Conservation (phyloP, 2,329 filamentous ascomycete species). For the Pestalotiopsis sp. region DNA sequence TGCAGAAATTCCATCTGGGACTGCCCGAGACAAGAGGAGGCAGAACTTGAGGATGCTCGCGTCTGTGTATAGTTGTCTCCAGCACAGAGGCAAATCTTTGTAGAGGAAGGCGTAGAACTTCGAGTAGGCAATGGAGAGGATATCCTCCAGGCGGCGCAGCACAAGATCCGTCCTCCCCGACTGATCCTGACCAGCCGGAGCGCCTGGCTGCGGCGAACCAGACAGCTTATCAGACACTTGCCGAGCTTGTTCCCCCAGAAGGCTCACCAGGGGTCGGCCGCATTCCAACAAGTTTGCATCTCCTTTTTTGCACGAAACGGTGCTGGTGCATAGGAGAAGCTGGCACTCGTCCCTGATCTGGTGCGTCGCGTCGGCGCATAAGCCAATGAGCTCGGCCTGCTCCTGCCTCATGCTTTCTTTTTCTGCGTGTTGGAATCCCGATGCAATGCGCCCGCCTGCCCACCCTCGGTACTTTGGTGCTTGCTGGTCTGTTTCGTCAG, state of each 20-base stretch:
- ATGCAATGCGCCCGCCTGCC: no score
- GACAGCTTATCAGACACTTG: not conserved
- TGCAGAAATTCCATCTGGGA: constrained; percentile 9
- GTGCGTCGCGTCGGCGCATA: constrained; percentile 1
- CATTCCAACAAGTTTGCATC: constrained; percentile 8
- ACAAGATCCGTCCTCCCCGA: constrained; percentile 21
- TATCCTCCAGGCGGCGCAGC: constrained; percentile 52
- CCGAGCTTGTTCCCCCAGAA: constrained; percentile 12
- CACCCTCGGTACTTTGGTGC: no score
- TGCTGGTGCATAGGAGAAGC: not conserved
- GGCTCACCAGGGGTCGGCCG: constrained; percentile 12
- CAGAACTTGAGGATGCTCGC: constrained; percentile 67
- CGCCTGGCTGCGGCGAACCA: not conserved
- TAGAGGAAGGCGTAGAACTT: constrained; percentile 74
- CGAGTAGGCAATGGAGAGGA: constrained; percentile 61
- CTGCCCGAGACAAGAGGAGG: constrained; percentile 29
- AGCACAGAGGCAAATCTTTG: constrained; percentile 66
- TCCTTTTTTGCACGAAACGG: not conserved
- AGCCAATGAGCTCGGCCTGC: not conserved
- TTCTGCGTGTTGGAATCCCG: no score
- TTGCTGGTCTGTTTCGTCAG: no score
- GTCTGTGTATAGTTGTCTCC: constrained; percentile 74
- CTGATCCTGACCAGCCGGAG: not conserved
- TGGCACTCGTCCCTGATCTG: constrained; percentile 15
- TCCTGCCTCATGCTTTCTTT: not conserved